Percentiles rank a stretch among this genome's conserved stretches.
phyloP scores from a whole-genome alignment of 345 rosid species.

The Euclidium syriacum region DNA sequence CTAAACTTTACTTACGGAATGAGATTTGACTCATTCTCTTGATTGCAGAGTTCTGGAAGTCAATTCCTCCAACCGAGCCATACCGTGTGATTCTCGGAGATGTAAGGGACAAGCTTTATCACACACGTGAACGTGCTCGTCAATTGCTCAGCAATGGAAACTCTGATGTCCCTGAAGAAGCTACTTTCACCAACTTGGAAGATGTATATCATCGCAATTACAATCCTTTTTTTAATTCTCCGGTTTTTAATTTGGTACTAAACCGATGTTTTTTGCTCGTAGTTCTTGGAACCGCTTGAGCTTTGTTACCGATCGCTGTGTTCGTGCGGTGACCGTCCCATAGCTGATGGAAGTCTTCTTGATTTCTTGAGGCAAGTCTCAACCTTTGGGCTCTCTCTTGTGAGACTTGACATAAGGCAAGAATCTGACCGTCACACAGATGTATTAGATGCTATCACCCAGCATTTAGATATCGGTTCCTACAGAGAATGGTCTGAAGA shows the following conservation, averaged over 20 bases:
- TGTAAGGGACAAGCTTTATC: slow-evolving; percentile 84
- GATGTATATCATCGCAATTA: slow-evolving; percentile 39
- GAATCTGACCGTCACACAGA: slow-evolving; percentile 97
- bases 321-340: slow-evolving; percentile 81
- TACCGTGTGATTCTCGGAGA: slow-evolving; percentile 94
- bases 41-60: slow-evolving; percentile 87
- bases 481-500: slow-evolving; percentile 94
- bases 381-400: slow-evolving; percentile 92
- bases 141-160: slow-evolving; percentile 65
- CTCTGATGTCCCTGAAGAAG: slow-evolving; percentile 88
- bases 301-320: slow-evolving; percentile 91
- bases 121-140: slow-evolving; percentile 89
- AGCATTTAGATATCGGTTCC: slow-evolving; percentile 79
- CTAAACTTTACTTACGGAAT: background rate
- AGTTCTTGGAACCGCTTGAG: slow-evolving; percentile 99
- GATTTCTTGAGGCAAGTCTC: slow-evolving; percentile 98
- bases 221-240: background rate
- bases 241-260: background rate
- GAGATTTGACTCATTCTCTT: background rate
- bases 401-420: slow-evolving; percentile 92
- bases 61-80: slow-evolving; percentile 80
- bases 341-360: slow-evolving; percentile 99
- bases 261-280: slow-evolving; percentile 5
- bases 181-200: slow-evolving; percentile 70
- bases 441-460: slow-evolving; percentile 86